Conservation (phyloP, 208 protist genomes). For the Zelonia costaricensis region DNA sequence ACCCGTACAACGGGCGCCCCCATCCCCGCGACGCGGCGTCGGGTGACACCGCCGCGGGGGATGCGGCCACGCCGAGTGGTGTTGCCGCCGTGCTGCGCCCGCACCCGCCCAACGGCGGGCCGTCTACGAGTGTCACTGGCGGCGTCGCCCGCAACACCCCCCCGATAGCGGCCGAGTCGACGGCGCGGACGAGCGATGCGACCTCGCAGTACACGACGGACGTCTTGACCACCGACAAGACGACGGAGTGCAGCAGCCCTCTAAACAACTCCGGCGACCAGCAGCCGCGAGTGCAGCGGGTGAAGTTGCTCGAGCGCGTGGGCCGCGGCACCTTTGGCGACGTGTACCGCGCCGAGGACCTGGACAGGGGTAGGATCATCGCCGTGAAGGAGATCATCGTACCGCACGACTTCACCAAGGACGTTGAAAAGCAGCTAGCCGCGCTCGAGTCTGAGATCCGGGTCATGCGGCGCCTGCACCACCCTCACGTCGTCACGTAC, state of each 20-base stretch:
- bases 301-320: conserved; percentile 59
- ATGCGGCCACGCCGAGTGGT: neutral
- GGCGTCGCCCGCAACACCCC: neutral
- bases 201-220: neutral
- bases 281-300: conserved; percentile 35
- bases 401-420: conserved; percentile 77
- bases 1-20: conserved; percentile 43
- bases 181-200: neutral
- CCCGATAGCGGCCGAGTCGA: conserved; percentile 10
- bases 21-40: conserved; percentile 3
- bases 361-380: conserved; percentile 69
- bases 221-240: neutral
- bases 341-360: conserved; percentile 80
- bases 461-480: conserved; percentile 90
- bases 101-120: no score
- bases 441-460: conserved; percentile 89
- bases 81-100: no score
- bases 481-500: conserved; percentile 92
- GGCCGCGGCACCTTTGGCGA: conserved; percentile 84
- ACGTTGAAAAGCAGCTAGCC: conserved; percentile 76
- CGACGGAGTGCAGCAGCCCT: neutral
- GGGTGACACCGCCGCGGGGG: conserved; percentile 4
- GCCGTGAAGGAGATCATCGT: conserved; percentile 89
- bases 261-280: conserved; percentile 4
- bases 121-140: neutral